Evolutionary conservation across 2,329 filamentous ascomycete genomes (phyloP), one percentile per base, ranked within the genome.

Genomic region (Colletotrichum shisoi): DNA sequence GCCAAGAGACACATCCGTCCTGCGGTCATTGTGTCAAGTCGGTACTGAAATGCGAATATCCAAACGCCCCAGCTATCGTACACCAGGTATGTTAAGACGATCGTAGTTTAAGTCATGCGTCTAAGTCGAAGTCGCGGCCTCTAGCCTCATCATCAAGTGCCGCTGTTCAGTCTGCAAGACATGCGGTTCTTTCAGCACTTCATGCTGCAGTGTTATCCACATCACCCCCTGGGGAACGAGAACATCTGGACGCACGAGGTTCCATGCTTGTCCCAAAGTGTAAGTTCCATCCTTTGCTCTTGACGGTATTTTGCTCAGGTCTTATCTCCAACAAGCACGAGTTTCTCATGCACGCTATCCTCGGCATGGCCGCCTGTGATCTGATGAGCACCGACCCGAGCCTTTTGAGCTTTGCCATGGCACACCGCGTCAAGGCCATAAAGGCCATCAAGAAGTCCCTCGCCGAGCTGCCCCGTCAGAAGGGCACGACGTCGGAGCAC

Each of bases 181-280:
- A 89, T 91, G 87, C 84, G 87, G 44, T 84, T 90, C 74, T 90
- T 90, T 71, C 88, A 90, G 73, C 87, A 90, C 74, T 90, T 90
- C 70, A 76, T 90, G 17, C 77, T 84, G 34, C 80, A 82, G 42
- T 88, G 86, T 70, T 87, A 87, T 72, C 89, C 89, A 2, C 84
- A 88, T 74, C 81, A 90, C 27, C 88, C 89, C 0, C 77, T 90
- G 19, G 88, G 87, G 46, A 87, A 88, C 68, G 87, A 91, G 70
- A 80, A 83, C 8, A 81, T 90, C 15, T 92, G 89, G 89, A 85
- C 85, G 7, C 87, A 88, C 31, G 84, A 89, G 64, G 84, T 92
- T 11, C 88, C 89, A 0, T 86, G 86, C 69, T 83, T 91, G 64
- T 89, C 89, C 1, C 87, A 91, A 70, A 87, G 86, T 66, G 88